A percentile compares a stretch with the other conserved stretches of the same genome.
These are phyloP conservation scores for Malassezia cuniculi DNA, from an alignment of 1,284 basidiomycete genomes.

Conservation along the genomic window DNA sequence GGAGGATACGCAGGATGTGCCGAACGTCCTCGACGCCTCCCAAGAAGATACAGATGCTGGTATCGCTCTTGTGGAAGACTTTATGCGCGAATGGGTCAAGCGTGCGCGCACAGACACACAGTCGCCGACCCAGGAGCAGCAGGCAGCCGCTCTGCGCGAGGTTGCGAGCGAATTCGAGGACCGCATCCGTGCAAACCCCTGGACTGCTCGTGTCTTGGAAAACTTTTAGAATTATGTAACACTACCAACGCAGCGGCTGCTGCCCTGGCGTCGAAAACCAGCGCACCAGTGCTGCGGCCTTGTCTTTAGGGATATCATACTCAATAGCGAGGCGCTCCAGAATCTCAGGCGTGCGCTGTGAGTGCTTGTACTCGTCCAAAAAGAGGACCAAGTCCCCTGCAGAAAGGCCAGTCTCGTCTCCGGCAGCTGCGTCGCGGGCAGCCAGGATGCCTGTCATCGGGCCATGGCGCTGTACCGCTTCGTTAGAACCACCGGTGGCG, in stretches of 20 bases:
- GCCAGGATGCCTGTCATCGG: constrained; percentile 9
- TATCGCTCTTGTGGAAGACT: constrained; percentile 10
- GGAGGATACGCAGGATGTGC: constrained; percentile 63
- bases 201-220: constrained; percentile 8
- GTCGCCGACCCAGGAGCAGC: too few relatives aligned
- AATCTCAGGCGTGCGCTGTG: background rate
- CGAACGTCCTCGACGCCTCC: background rate
- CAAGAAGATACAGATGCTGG: constrained; percentile 3
- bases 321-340: constrained; percentile 10
- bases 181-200: constrained; percentile 9
- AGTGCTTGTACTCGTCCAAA: constrained; percentile 1
- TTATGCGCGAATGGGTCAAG: constrained; percentile 4
- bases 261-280: constrained; percentile 2
- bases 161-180: constrained; percentile 9
- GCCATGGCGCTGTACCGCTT: background rate
- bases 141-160: constrained; percentile 6
- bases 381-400: constrained; percentile 7
- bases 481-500: background rate
- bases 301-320: constrained; percentile 5
- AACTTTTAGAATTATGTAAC: constrained; percentile 1
- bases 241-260: constrained; percentile 1
- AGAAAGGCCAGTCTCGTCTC: constrained; percentile 1
- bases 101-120: constrained; percentile 4
- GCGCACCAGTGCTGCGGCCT: constrained; percentile 1
- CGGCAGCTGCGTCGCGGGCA: background rate